Conservation (phyloP, 2,329 filamentous ascomycete species). For the Drechslerella coelobrocha region DNA sequence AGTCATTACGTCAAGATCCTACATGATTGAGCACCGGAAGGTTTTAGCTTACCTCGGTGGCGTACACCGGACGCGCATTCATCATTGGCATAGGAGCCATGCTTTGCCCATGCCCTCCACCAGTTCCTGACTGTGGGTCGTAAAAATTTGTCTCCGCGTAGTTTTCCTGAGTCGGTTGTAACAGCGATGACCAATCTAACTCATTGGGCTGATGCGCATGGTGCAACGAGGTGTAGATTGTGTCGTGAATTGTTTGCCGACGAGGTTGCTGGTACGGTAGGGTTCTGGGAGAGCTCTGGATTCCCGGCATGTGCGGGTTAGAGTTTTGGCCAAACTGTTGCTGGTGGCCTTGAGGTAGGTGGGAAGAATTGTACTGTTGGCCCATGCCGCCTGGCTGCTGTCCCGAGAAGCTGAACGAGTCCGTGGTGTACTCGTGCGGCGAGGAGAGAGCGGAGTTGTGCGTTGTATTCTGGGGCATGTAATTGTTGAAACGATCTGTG, state of each 20-base stretch:
- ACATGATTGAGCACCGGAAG: constrained; percentile 47
- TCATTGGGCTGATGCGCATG: constrained; percentile 37
- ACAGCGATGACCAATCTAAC: constrained; percentile 42
- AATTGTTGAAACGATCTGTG: constrained; percentile 35
- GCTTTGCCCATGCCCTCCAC: constrained; percentile 47
- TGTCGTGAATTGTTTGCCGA: constrained; percentile 44
- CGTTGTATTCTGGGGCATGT: constrained; percentile 40
- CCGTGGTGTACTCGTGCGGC: constrained; percentile 47
- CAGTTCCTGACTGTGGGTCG: constrained; percentile 47
- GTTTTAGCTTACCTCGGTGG: constrained; percentile 50
- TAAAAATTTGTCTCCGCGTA: constrained; percentile 49
- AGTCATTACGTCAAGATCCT: constrained; percentile 51
- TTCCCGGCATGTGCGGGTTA: constrained; percentile 43
- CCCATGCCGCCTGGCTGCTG: constrained; percentile 28
- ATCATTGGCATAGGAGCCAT: constrained; percentile 50
- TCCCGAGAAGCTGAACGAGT: constrained; percentile 40
- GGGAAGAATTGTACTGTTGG: constrained; percentile 36
- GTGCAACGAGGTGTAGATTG: constrained; percentile 41
- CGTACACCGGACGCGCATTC: constrained; percentile 48
- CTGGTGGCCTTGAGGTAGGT: constrained; percentile 42
- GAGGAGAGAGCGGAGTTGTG: constrained; percentile 42
- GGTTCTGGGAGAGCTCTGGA: constrained; percentile 42
- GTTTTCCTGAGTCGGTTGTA: constrained; percentile 46
- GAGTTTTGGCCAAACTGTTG: constrained; percentile 38
- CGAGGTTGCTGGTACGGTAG: constrained; percentile 43